phyloP scores from a whole-genome alignment of 2,329 filamentous ascomycete genomes.

The Sporothrix humicola region DNA sequence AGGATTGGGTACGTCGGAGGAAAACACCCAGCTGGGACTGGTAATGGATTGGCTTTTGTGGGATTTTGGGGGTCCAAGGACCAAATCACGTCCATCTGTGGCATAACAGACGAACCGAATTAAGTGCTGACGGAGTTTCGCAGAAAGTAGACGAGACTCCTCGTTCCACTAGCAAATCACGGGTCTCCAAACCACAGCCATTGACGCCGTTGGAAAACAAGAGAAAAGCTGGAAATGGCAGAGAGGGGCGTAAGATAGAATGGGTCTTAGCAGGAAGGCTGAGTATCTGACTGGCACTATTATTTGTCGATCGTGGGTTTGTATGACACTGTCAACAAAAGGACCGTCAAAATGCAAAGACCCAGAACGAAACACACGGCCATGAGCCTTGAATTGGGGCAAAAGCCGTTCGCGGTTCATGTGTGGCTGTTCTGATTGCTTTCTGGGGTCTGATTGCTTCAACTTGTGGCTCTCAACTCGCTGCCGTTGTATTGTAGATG shows the following conservation, averaged over 20 bases:
- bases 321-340: no score
- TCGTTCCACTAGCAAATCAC: not conserved
- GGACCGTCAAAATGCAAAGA: no score
- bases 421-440: no score
- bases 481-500: not conserved
- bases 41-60: no score
- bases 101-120: constrained; percentile 2
- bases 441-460: not conserved
- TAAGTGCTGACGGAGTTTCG: constrained; percentile 14
- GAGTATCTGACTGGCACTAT: not conserved
- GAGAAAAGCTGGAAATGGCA: no score
- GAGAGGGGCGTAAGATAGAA: not conserved
- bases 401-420: not conserved
- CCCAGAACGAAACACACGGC: not conserved
- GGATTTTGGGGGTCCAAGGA: not conserved
- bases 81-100: not conserved
- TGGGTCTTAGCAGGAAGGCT: not conserved
- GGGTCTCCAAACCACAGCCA: constrained; percentile 7
- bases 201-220: not conserved
- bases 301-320: not conserved
- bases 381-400: not conserved
- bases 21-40: constrained; percentile 1
- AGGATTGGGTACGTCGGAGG: not conserved
- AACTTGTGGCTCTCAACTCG: not conserved
- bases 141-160: not conserved